Conservation (phyloP, 257 asterid genomes). For the Solanum pinnatisectum region DNA sequence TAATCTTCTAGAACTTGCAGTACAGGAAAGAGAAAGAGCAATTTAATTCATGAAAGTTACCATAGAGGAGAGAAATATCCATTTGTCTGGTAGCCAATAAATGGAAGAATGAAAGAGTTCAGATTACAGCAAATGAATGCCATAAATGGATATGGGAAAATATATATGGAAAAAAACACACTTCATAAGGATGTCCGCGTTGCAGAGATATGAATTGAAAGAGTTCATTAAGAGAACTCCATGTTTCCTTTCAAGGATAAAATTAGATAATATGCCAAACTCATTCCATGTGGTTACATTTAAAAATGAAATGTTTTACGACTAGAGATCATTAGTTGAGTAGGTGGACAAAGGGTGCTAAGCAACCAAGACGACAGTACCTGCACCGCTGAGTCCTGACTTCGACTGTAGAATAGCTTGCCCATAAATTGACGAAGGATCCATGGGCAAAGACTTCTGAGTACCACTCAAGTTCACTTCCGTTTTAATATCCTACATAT, state of each 20-base stretch:
- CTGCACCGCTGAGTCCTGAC: slow-evolving; percentile 92
- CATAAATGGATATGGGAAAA: background rate
- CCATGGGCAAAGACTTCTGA: slow-evolving; percentile 80
- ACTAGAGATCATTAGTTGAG: background rate
- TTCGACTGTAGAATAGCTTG: slow-evolving; percentile 92
- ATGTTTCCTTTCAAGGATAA: background rate
- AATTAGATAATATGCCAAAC: background rate
- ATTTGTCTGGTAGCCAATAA: background rate
- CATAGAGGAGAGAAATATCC: background rate
- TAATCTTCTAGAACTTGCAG: background rate
- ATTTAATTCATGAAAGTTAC: background rate
- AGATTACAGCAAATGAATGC: background rate
- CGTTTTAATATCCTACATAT: slow-evolving; percentile 62
- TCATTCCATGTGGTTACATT: background rate
- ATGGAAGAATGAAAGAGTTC: background rate
- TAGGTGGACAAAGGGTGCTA: background rate
- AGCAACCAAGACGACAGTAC: slow-evolving; percentile 24
- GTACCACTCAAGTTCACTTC: slow-evolving; percentile 62
- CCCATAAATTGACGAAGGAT: slow-evolving; percentile 87
- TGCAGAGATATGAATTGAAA: background rate
- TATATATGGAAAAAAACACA: background rate
- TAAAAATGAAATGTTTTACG: background rate
- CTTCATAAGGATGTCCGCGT: background rate
- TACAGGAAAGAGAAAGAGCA: background rate
- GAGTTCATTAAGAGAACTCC: background rate